Percentiles rank a stretch among this genome's conserved stretches.
phyloP scores from a whole-genome alignment of 257 asterid genomes.

The Fraxinus pennsylvanica region DNA sequence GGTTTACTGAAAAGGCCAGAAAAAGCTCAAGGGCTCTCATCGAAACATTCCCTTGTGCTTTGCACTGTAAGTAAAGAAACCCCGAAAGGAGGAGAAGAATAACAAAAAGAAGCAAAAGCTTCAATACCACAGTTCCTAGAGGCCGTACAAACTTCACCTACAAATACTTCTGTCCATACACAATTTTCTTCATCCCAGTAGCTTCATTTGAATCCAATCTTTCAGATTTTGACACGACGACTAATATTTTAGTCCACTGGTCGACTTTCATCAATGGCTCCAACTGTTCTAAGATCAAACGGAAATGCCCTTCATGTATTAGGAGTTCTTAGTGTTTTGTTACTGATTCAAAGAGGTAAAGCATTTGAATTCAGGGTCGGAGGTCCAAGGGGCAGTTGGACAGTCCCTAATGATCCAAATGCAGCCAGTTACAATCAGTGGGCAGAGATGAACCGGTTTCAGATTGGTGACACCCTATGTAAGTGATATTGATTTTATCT shows the following conservation, averaged over 20 bases:
- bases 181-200: conserved; percentile 9
- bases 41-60: conserved; percentile 37
- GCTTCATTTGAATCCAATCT: conserved; percentile 1
- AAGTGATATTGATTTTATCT: conserved; percentile 20
- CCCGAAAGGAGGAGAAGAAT: conserved; percentile 22
- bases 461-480: conserved; percentile 52
- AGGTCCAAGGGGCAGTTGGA: conserved; percentile 63
- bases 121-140: conserved; percentile 47
- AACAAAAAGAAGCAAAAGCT: conserved; percentile 46
- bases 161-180: conserved; percentile 40
- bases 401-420: conserved; percentile 54
- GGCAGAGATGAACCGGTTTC: conserved; percentile 55
- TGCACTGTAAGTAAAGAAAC: conserved; percentile 50
- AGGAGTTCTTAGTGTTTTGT: conserved; percentile 32
- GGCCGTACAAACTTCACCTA: conserved; percentile 40
- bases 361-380: conserved; percentile 68
- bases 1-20: background rate
- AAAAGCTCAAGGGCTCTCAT: conserved; percentile 19
- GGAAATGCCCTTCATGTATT: conserved; percentile 22
- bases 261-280: conserved; percentile 47
- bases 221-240: background rate
- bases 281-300: conserved; percentile 15
- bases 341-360: conserved; percentile 39
- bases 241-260: background rate
- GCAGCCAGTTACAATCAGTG: conserved; percentile 47